Percentiles rank a stretch among this genome's conserved stretches.
phyloP scores from a whole-genome alignment of 2,329 filamentous ascomycete genomes.

The Fusarium sp. region DNA sequence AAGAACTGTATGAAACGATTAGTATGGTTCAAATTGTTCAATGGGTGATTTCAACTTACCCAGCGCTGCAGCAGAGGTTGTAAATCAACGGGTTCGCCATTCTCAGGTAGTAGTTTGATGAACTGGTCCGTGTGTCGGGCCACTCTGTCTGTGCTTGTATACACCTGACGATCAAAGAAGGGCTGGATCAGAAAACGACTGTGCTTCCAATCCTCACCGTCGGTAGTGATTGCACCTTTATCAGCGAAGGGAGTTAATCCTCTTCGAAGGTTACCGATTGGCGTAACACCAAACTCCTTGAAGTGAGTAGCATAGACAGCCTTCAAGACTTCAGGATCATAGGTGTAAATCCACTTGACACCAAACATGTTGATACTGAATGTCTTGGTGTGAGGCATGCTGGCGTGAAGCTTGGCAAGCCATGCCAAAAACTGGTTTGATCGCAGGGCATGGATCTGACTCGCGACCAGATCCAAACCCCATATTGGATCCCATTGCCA shows the following conservation, averaged over 20 bases:
- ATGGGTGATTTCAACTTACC: not conserved
- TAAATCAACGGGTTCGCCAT: not conserved
- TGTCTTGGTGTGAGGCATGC: not conserved
- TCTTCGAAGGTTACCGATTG: not conserved
- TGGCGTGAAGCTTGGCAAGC: not conserved
- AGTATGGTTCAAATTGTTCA: no score
- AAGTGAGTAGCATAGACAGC: not conserved
- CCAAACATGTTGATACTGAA: not conserved
- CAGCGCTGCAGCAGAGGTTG: not conserved
- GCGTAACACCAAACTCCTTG: not conserved
- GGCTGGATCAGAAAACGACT: not conserved
- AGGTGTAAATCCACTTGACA: not conserved
- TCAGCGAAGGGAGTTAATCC: not conserved
- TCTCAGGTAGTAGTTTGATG: not conserved
- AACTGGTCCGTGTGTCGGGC: not conserved
- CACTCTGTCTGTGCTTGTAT: not conserved
- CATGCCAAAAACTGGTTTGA: not conserved
- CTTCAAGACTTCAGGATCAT: not conserved
- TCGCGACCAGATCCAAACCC: not conserved
- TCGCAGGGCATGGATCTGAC: not conserved
- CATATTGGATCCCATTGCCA: constrained; percentile 1
- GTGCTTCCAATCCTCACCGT: not conserved
- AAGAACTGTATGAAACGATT: not conserved
- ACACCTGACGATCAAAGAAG: constrained; percentile 1
- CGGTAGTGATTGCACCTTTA: not conserved